Conservation (phyloP, 1,139 yeast species). For the Debaryomyces sp. region DNA sequence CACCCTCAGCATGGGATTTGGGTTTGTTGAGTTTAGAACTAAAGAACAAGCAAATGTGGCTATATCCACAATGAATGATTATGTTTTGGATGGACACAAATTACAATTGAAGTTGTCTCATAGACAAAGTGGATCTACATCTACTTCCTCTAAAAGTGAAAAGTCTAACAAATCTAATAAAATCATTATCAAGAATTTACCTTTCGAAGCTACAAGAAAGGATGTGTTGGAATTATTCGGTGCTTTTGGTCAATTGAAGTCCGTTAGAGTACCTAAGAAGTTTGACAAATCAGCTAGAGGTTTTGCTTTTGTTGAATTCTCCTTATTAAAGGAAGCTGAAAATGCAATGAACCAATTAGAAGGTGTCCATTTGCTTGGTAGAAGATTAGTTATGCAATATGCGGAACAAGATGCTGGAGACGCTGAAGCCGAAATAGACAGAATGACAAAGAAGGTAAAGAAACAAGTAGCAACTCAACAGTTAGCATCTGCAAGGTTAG, state of each 20-base stretch:
- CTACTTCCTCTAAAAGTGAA: slow-evolving; percentile 27
- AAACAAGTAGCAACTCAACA: slow-evolving; percentile 81
- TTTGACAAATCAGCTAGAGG: slow-evolving; percentile 96
- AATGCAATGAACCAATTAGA: slow-evolving; percentile 92
- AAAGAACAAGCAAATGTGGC: slow-evolving; percentile 81
- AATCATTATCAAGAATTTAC: slow-evolving; percentile 92
- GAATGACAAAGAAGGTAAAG: slow-evolving; percentile 84
- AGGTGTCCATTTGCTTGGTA: slow-evolving; percentile 96
- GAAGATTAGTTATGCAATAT: slow-evolving; percentile 92
- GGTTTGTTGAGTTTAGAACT: slow-evolving; percentile 87
- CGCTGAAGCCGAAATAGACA: slow-evolving; percentile 87
- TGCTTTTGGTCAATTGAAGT: slow-evolving; percentile 90
- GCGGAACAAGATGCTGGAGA: slow-evolving; percentile 82
- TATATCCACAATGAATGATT: slow-evolving; percentile 72
- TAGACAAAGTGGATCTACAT: slow-evolving; percentile 52
- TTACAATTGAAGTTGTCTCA: slow-evolving; percentile 87
- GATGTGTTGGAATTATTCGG: slow-evolving; percentile 90
- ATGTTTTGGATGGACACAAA: slow-evolving; percentile 84
- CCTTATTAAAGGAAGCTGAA: slow-evolving; percentile 88
- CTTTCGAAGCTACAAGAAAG: slow-evolving; percentile 92
- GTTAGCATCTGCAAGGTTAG: slow-evolving; percentile 67
- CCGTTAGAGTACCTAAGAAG: slow-evolving; percentile 95
- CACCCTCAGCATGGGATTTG: slow-evolving; percentile 91
- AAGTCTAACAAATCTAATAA: slow-evolving; percentile 57
- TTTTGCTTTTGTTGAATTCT: slow-evolving; percentile 94